These are phyloP conservation scores for Sicyos edulis DNA, from an alignment of 306 rosid species.

Conservation along the genomic window DNA sequence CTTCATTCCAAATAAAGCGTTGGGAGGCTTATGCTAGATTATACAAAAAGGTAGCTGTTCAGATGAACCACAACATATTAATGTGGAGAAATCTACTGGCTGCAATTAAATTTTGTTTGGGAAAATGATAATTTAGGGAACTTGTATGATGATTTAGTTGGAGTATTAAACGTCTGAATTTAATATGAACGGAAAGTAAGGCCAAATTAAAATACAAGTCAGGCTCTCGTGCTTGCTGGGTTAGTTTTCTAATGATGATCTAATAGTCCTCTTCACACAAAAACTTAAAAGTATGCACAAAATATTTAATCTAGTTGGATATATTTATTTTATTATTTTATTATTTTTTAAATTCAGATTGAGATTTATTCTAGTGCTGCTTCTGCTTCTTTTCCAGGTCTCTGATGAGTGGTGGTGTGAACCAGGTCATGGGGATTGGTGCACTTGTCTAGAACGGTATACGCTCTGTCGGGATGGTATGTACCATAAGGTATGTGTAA, in stretches of 20 bases:
- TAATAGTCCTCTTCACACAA: not conserved
- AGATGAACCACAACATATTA: not conserved
- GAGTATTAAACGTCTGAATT: conserved; percentile 5
- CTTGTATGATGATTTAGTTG: not conserved
- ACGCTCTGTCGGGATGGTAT: conserved; percentile 84
- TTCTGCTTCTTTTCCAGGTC: conserved; percentile 45
- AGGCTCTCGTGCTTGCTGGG: not conserved
- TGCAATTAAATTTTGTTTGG: not conserved
- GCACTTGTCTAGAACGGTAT: conserved; percentile 81
- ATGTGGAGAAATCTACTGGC: not conserved
- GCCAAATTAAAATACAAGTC: too few species aligned
- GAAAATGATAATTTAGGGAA: conserved; percentile 1
- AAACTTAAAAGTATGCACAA: too few species aligned
- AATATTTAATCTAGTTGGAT: not conserved
- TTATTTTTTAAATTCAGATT: not conserved
- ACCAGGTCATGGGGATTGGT: conserved; percentile 99
- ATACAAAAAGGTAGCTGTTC: conserved; percentile 59
- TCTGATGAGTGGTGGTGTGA: conserved; percentile 95
- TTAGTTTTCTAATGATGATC: not conserved
- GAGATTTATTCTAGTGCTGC: not conserved
- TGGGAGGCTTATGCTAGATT: conserved; percentile 90
- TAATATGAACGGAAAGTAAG: too few species aligned
- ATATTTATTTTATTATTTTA: too few species aligned
- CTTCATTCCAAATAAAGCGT: conserved; percentile 60
- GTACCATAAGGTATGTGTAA: conserved; percentile 79